Evolutionary conservation across 306 rosid species (phyloP).

Genomic region (Dicorynia guianensis): DNA sequence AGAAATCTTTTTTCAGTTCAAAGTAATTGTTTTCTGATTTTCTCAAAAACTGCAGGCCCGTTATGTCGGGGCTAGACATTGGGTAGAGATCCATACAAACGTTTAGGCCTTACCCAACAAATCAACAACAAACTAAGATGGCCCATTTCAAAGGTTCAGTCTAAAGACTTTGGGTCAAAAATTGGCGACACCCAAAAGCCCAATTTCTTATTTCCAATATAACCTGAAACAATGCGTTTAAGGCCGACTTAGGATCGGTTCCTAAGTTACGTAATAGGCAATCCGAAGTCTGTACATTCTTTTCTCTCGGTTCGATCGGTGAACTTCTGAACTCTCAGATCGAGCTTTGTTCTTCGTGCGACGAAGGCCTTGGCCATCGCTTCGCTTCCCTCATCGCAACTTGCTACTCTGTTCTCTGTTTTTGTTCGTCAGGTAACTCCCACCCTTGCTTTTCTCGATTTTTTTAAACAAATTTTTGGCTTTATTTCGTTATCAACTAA

Average conservation of each 20-base stretch:
- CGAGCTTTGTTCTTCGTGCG: not conserved
- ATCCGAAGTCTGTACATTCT: not conserved
- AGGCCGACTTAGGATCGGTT: too few species aligned
- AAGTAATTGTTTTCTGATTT: too few species aligned
- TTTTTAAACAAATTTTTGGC: not conserved
- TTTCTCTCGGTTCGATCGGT: too few species aligned
- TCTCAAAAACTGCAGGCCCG: too few species aligned
- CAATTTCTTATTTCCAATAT: too few species aligned
- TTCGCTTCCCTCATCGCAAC: too few species aligned
- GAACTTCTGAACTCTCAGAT: not conserved
- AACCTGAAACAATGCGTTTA: not conserved
- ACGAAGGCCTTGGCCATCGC: too few species aligned
- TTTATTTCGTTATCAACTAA: not conserved
- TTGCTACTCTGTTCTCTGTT: not conserved
- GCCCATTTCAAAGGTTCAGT: too few species aligned
- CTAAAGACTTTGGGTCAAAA: too few species aligned
- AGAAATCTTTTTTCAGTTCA: too few species aligned
- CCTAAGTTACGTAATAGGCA: not conserved
- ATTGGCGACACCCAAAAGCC: too few species aligned
- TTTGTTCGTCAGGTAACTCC: not conserved
- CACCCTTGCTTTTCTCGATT: not conserved
- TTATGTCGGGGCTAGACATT: not conserved
- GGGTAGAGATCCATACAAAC: not conserved
- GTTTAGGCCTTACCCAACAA: not conserved
- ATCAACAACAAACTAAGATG: not conserved